Evolutionary conservation across 495 filamentous ascomycete genomes (phyloP).

Genomic region (Monascus purpureus): DNA sequence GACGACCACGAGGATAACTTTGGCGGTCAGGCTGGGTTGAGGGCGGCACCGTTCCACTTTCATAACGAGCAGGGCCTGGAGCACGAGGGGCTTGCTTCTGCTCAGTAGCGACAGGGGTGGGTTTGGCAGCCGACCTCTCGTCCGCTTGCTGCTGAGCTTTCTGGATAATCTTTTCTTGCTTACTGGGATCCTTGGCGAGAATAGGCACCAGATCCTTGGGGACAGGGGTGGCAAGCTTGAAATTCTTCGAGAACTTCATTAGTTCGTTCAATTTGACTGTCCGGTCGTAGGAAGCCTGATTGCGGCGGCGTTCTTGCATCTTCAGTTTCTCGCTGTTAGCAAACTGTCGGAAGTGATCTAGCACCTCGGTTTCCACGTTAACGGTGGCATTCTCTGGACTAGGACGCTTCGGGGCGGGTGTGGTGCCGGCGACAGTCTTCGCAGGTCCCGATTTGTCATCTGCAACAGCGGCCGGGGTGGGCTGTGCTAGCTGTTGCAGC

Average conservation of each 20-base stretch:
- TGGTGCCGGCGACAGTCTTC: slow-evolving; percentile 11
- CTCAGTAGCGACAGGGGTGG: slow-evolving; percentile 17
- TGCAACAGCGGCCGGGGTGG: slow-evolving; percentile 12
- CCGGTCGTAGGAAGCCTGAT: slow-evolving; percentile 54
- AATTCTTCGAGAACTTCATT: slow-evolving; percentile 85
- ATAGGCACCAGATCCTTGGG: slow-evolving; percentile 87
- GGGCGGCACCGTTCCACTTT: slow-evolving; percentile 19
- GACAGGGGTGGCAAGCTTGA: slow-evolving; percentile 85
- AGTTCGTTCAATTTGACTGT: slow-evolving; percentile 84
- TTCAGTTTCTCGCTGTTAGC: slow-evolving; percentile 63
- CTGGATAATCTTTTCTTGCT: slow-evolving; percentile 84
- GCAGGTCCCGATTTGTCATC: slow-evolving; percentile 21
- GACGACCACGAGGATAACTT: slow-evolving; percentile 26
- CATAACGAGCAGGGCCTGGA: slow-evolving; percentile 14
- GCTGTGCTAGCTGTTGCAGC: slow-evolving; percentile 13
- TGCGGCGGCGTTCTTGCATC: slow-evolving; percentile 57
- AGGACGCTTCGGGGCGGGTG: slow-evolving; percentile 13
- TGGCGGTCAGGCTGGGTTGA: slow-evolving; percentile 29
- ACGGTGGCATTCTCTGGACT: slow-evolving; percentile 48
- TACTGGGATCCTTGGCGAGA: slow-evolving; percentile 83
- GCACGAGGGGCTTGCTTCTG: slow-evolving; percentile 19
- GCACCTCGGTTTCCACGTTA: slow-evolving; percentile 65
- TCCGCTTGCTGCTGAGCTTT: slow-evolving; percentile 56
- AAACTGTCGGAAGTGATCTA: slow-evolving; percentile 71
- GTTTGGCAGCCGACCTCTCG: slow-evolving; percentile 38